phyloP scores from a whole-genome alignment of 768 basidiomycete genomes.

The Boletus subparvulus region DNA sequence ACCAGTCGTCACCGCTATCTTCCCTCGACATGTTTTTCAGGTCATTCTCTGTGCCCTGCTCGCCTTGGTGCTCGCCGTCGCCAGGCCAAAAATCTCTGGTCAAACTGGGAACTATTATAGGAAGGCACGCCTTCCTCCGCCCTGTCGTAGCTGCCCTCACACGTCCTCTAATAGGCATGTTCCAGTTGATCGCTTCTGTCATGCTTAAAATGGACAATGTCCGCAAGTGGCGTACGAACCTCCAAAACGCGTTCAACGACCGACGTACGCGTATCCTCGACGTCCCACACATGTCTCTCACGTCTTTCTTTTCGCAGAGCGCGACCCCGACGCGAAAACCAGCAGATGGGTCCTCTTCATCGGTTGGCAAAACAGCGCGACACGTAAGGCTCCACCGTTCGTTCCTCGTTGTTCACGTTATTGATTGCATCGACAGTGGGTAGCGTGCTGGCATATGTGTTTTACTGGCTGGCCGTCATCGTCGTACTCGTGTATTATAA shows the following conservation, averaged over 20 bases:
- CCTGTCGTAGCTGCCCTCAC: not conserved
- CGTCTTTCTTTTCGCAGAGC: slow-evolving; percentile 28
- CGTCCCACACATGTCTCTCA: not conserved
- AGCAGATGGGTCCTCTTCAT: slow-evolving; percentile 89
- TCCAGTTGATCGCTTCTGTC: slow-evolving; percentile 65
- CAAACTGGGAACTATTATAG: slow-evolving; percentile 84
- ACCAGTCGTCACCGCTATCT: not conserved
- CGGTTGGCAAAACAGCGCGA: slow-evolving; percentile 86
- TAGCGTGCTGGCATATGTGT: slow-evolving; percentile 80
- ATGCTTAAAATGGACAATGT: slow-evolving; percentile 95
- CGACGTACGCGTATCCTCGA: slow-evolving; percentile 40
- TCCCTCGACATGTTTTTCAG: slow-evolving; percentile 33
- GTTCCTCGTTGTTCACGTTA: not conserved
- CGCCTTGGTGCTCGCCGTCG: slow-evolving; percentile 77
- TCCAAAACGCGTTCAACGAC: slow-evolving; percentile 71
- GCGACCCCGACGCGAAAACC: slow-evolving; percentile 48
- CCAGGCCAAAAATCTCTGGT: slow-evolving; percentile 83
- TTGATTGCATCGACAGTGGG: slow-evolving; percentile 47
- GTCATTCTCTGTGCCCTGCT: slow-evolving; percentile 72
- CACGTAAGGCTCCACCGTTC: slow-evolving; percentile 39
- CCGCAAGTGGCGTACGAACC: slow-evolving; percentile 90
- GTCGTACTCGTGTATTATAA: slow-evolving; percentile 65
- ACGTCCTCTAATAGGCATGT: slow-evolving; percentile 47
- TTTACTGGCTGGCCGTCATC: slow-evolving; percentile 90
- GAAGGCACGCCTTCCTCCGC: slow-evolving; percentile 58